Base-by-base conservation (phyloP, 2,329 filamentous ascomycete genomes). In the Diaporthe eres region DNA sequence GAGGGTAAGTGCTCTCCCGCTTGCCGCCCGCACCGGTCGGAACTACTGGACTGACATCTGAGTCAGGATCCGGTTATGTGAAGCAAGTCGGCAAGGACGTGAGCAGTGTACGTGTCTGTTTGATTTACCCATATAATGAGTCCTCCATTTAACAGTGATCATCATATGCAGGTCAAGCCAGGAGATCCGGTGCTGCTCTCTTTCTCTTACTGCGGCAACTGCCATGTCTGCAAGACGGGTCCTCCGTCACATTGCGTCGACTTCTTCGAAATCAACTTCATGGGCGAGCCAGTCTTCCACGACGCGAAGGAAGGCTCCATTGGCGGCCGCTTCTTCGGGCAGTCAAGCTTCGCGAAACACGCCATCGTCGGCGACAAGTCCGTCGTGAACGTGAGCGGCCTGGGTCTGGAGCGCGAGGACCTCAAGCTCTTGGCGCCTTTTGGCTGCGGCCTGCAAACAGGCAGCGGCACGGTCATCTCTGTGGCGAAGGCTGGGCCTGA, bases 251-350 rank as follows among this genome's bases (percentile, higher is more conserved):
- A 90, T 80, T 91, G 89, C 82, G 78, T 81, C 65, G 78, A 83
- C n/a, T 90, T 88, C 79, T 85, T 85, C 70, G 80, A 83, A 6
- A 83, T 86, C 77, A 90, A 91, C 80, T 90, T 90, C 80, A 89
- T 88, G 63, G 72, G 75, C 79, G 87, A 87, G 2, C 86, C 88
- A 75, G 85, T 83, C 1, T 87, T 86, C 63, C 88, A 87, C 76
- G 82, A 86, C 2, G 70, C 75, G 81, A 78, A 75, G 79, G 82
- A 58, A 82, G 9, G 79, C 78, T 6, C 77, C 85, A 49, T 82
- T 1, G 79, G 80, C 13, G 81, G 82, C 19, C 81, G 83, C 47
- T 84, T 83, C 77, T 84, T 84, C 51, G 83, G 83, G 1, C 83
- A 84, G 72, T 84, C 82, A 0, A 83, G 81, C 7, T 77, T 84